phyloP scores from a whole-genome alignment of 2,329 filamentous ascomycete species.

The Penicillium sp. region DNA sequence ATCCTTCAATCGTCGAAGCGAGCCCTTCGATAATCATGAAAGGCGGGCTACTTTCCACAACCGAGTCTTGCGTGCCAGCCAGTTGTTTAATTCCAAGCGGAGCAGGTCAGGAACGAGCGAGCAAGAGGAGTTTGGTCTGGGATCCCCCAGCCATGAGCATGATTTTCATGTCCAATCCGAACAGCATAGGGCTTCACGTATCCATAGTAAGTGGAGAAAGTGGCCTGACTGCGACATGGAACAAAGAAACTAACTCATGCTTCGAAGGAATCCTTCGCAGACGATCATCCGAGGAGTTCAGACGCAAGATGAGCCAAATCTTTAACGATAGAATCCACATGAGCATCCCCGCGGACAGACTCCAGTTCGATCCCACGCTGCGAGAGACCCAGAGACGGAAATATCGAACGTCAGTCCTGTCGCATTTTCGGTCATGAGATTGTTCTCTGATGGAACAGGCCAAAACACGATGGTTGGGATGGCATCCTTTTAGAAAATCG shows the following conservation, averaged over 20 bases:
- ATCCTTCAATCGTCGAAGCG: slow-evolving; percentile 9
- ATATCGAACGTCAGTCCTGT: slow-evolving; percentile 16
- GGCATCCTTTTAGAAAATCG: background rate
- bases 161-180: slow-evolving; percentile 6
- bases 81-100: slow-evolving; percentile 3
- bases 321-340: slow-evolving; percentile 33
- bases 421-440: slow-evolving; percentile 11
- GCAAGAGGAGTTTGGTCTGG: background rate
- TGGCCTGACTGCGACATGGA: background rate
- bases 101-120: background rate
- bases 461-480: background rate
- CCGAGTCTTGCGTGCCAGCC: slow-evolving; percentile 7
- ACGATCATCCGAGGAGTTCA: slow-evolving; percentile 34
- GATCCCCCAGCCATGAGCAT: background rate
- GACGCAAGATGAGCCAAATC: slow-evolving; percentile 33
- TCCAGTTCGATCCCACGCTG: slow-evolving; percentile 23
- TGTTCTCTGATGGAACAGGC: background rate
- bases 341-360: slow-evolving; percentile 21
- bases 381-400: slow-evolving; percentile 9
- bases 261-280: slow-evolving; percentile 14
- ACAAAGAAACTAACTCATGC: background rate
- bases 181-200: slow-evolving; percentile 9
- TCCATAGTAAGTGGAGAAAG: slow-evolving; percentile 15
- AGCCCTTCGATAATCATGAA: background rate
- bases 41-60: slow-evolving; percentile 21